Evolutionary conservation across 2,329 filamentous ascomycete species (phyloP).

Genomic region (Trichophyton rubrum): DNA sequence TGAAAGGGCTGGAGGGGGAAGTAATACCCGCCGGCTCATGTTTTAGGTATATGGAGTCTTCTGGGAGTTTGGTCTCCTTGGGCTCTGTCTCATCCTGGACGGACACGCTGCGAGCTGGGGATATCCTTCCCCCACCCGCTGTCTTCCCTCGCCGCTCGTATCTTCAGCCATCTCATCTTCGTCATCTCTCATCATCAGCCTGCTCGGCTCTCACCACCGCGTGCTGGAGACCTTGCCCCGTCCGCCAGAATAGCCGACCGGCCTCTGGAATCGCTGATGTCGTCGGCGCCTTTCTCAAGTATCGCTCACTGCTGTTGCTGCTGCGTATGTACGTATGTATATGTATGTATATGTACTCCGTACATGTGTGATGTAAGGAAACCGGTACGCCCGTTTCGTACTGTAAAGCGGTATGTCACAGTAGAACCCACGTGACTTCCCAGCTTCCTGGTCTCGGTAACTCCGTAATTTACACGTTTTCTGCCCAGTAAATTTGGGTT

Average conservation of each 20-base stretch:
- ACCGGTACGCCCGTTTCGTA: not conserved
- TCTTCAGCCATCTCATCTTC: not conserved
- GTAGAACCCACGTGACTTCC: not conserved
- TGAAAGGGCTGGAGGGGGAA: not conserved
- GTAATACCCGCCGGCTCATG: not conserved
- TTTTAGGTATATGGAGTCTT: not conserved
- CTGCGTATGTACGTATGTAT: not conserved
- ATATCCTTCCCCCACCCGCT: not conserved
- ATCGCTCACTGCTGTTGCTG: not conserved
- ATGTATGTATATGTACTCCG: no score
- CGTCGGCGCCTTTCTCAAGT: not conserved
- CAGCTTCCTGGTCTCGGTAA: slow-evolving; percentile 3
- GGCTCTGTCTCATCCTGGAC: not conserved
- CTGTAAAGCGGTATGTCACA: not conserved
- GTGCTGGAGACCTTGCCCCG: no score
- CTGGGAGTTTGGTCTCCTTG: no score
- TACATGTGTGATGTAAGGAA: no score
- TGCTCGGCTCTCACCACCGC: no score
- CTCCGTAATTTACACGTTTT: not conserved
- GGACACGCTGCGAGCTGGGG: not conserved
- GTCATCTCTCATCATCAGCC: not conserved
- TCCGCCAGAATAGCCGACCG: no score
- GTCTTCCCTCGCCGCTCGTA: not conserved
- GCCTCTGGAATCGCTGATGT: not conserved
- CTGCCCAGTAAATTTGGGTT: not conserved